phyloP scores from a whole-genome alignment of 2,329 filamentous ascomycete genomes.

The Lachnellula arida region DNA sequence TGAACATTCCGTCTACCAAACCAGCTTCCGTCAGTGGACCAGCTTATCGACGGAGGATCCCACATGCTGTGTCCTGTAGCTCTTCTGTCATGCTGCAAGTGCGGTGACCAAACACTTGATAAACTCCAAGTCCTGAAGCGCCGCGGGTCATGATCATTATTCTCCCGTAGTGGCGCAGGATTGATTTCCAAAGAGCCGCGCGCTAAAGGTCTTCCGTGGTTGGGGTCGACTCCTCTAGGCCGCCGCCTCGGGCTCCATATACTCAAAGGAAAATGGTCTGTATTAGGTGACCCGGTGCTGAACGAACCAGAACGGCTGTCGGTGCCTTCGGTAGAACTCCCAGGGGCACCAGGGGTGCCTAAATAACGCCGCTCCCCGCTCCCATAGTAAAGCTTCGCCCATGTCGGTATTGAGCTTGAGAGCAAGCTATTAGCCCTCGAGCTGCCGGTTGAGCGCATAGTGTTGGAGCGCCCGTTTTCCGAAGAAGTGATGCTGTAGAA shows the following conservation, averaged over 20 bases:
- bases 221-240: constrained; percentile 35
- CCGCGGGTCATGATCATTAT: constrained; percentile 13
- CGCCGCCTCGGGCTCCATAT: constrained; percentile 45
- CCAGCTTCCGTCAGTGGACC: constrained; percentile 54
- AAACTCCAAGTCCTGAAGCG: constrained; percentile 46
- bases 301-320: constrained; percentile 45
- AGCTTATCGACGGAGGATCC: constrained; percentile 68
- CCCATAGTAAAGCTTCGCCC: constrained; percentile 63
- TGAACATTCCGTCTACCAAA: constrained; percentile 69
- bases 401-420: constrained; percentile 40
- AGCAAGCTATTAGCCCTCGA: constrained; percentile 42
- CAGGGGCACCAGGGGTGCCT: constrained; percentile 21
- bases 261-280: constrained; percentile 43
- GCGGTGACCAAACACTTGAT: constrained; percentile 68
- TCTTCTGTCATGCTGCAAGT: constrained; percentile 60
- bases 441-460: constrained; percentile 32
- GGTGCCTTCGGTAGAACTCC: constrained; percentile 27
- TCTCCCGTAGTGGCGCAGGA: constrained; percentile 25
- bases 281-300: constrained; percentile 45
- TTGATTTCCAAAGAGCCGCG: constrained; percentile 42
- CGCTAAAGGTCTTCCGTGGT: constrained; percentile 27
- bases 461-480: constrained; percentile 35
- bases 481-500: constrained; percentile 44
- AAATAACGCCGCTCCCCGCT: constrained; percentile 56
- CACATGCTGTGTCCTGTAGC: constrained; percentile 58